Conservation (phyloP, 306 rosid species). For the Astragalus membranaceus region DNA sequence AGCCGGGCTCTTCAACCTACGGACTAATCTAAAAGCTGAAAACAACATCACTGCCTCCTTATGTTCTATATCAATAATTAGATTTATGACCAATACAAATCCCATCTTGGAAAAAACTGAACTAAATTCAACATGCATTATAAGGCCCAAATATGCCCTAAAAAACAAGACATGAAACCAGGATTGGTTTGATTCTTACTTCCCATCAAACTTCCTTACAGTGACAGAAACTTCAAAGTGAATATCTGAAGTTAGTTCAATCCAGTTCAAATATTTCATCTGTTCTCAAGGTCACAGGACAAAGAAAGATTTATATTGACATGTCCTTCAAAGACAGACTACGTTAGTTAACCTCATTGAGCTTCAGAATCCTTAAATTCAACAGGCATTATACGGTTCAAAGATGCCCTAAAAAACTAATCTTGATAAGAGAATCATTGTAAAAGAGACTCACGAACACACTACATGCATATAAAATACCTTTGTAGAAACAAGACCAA, state of each 20-base stretch:
- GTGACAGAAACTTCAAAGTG: too few relatives aligned
- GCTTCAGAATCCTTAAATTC: background rate
- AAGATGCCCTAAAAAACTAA: too few relatives aligned
- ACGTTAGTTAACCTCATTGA: background rate
- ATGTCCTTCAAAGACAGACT: background rate
- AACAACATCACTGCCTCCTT: conserved; percentile 18
- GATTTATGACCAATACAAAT: background rate
- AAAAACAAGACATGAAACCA: background rate
- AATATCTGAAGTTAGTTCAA: too few relatives aligned
- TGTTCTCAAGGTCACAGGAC: too few relatives aligned
- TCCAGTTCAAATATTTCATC: too few relatives aligned
- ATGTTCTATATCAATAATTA: background rate
- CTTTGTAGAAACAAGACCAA: background rate
- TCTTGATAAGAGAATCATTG: too few relatives aligned
- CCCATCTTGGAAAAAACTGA: background rate
- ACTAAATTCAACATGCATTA: background rate
- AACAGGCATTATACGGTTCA: too few relatives aligned
- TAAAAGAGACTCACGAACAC: too few relatives aligned
- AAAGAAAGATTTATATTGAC: background rate
- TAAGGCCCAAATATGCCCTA: background rate
- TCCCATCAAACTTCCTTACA: too few relatives aligned
- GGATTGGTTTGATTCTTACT: too few relatives aligned
- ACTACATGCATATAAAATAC: background rate
- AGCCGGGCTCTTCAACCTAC: background rate
- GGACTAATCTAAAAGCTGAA: background rate